phyloP scores from a whole-genome alignment of 331 rosid genomes.

The Ulmus americana region DNA sequence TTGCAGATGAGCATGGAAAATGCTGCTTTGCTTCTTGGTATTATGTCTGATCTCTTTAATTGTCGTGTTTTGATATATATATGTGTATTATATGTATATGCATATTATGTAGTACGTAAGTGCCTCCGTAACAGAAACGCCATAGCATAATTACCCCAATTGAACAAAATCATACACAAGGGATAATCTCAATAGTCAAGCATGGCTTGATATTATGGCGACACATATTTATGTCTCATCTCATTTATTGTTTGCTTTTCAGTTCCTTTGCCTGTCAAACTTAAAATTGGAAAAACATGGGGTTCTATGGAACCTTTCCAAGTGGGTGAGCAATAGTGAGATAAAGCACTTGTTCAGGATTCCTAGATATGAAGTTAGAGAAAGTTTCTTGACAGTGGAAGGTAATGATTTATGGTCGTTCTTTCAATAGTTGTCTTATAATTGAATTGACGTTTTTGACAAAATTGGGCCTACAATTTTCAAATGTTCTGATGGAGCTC shows the following conservation, averaged over 20 bases:
- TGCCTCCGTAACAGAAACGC: no score
- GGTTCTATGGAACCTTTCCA: conserved; percentile 76
- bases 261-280: conserved; percentile 84
- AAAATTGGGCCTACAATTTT: background rate
- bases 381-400: conserved; percentile 5
- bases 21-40: conserved; percentile 79
- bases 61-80: no score
- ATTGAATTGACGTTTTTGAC: background rate
- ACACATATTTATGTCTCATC: background rate
- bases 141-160: no score
- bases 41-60: conserved; percentile 15
- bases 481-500: background rate
- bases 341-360: conserved; percentile 26
- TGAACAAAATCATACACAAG: no score
- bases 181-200: background rate
- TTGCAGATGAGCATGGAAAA: conserved; percentile 81
- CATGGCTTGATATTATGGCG: background rate
- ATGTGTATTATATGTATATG: no score
- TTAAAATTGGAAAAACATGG: conserved; percentile 87
- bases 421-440: conserved; percentile 5
- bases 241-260: conserved; percentile 22
- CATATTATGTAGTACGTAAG: no score
- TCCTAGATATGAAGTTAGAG: conserved; percentile 21
- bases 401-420: background rate
- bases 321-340: conserved; percentile 30